These are phyloP conservation scores for Suhomyces choctaworum DNA, from an alignment of 1,139 yeast species.

Conservation along the genomic window DNA sequence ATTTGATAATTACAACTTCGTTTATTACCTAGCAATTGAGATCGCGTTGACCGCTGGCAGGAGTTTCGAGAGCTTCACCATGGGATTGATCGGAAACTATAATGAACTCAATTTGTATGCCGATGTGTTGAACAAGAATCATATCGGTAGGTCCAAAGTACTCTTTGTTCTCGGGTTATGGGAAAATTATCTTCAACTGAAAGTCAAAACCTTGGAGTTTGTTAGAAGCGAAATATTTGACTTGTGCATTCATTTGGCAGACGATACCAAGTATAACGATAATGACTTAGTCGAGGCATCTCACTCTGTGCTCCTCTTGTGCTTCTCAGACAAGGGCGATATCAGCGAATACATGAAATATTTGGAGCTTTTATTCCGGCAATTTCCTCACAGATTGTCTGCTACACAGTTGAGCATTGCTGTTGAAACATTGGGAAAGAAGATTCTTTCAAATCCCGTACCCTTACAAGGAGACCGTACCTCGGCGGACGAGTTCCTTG, in stretches of 20 bases:
- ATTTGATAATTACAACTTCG: constrained; percentile 67
- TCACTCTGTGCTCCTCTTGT: constrained; percentile 64
- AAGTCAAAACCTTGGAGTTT: constrained; percentile 23
- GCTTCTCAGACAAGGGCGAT: constrained; percentile 32
- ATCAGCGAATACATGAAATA: constrained; percentile 36
- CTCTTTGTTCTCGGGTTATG: constrained; percentile 58
- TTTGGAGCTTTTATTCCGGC: constrained; percentile 35
- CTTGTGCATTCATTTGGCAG: constrained; percentile 42
- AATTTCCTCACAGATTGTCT: constrained; percentile 60
- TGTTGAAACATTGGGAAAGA: constrained; percentile 55
- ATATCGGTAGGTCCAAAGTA: constrained; percentile 49
- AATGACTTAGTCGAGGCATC: constrained; percentile 58
- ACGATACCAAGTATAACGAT: constrained; percentile 28
- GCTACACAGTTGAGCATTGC: constrained; percentile 61
- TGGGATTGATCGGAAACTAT: constrained; percentile 41
- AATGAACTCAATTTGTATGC: constrained; percentile 41
- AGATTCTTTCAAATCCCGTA: constrained; percentile 47
- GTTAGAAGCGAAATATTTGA: constrained; percentile 42
- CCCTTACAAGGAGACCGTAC: constrained; percentile 13
- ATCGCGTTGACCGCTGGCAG: constrained; percentile 31
- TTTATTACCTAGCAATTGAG: constrained; percentile 55
- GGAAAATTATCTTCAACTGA: constrained; percentile 54
- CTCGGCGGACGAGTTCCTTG: constrained; percentile 41
- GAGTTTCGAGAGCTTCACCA: constrained; percentile 39
- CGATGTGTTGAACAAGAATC: constrained; percentile 31